Evolutionary conservation across 1,139 yeast genomes (phyloP), one percentile per base, ranked within the genome.

Genomic region (Trichomonascaceae sp.): DNA sequence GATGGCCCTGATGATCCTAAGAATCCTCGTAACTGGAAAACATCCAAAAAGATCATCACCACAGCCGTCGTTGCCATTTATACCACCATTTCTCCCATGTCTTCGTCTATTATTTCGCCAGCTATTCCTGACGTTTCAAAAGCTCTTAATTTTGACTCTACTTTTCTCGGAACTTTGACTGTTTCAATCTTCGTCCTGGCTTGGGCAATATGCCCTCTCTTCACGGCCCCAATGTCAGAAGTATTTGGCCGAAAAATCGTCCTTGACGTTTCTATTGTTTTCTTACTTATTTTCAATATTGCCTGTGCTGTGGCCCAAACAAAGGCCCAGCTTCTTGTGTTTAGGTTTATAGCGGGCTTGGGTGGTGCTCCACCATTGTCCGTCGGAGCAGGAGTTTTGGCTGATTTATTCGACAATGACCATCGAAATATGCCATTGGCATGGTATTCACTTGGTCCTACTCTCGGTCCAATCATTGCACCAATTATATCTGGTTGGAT

Each of bases 331-430:
- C 69, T 84, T 64, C 74, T 83, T 58, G 77, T 83, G 4, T 78
- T 80, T 54, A 72, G 88, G 47, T 79, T 83, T 52, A 63, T 83
- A 8, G 85, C 85, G 1, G 89, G 89, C 1, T 67, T 78, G 30
- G 82, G 84, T n/a, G 85, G 85, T 3, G 79, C 84, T 54, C 83
- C 86, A 1, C 82, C 87, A 0, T 69, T 83, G 49, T 80, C 82
- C 52, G 84, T 83, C n/a, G 86, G 87, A n/a, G 87, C 86, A 1
- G 89, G 88, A 36, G 78, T 82, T 3, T 66, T 84, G 50, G 84
- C 85, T n/a, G 89, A 84, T 63, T 66, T 82, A 55, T 84, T 77
- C 69, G 72, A 73, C 49, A 82, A 81, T 58, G 63, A 69, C 38
- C 74, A 78, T 47, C 72, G 88, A 50, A 81, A 79, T 50, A 63